phyloP scores from a whole-genome alignment of 2,329 filamentous ascomycete genomes.

The Pyrenophora seminiperda region DNA sequence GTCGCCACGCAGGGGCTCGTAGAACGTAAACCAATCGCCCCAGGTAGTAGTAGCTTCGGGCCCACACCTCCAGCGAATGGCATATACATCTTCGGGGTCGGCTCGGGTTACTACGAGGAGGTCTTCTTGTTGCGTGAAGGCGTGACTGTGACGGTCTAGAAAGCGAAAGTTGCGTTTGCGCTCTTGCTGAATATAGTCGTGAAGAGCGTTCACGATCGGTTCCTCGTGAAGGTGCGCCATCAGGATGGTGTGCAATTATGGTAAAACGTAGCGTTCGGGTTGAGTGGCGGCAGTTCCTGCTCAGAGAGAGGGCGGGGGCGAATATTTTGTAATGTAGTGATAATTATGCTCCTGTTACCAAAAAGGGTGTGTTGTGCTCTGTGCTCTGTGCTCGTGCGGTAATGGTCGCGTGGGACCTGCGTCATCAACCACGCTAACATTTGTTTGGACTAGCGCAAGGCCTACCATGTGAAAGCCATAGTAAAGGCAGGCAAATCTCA shows the following conservation, averaged over 20 bases:
- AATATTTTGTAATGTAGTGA: no score
- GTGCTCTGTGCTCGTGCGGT: background rate
- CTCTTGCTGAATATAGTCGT: conserved; percentile 19
- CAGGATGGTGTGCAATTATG: background rate
- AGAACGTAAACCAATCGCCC: conserved; percentile 14
- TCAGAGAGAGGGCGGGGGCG: no score
- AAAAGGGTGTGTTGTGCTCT: no score
- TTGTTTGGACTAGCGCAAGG: background rate
- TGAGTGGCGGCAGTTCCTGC: no score
- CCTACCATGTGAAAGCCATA: background rate
- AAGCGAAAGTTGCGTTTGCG: conserved; percentile 21
- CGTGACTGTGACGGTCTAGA: conserved; percentile 16
- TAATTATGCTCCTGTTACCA: no score
- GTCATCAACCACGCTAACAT: conserved; percentile 1
- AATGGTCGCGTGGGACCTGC: background rate
- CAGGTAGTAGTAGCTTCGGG: background rate
- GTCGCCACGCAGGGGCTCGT: background rate
- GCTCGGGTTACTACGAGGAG: conserved; percentile 14
- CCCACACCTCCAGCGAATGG: background rate
- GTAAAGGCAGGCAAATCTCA: background rate
- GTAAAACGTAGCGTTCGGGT: background rate
- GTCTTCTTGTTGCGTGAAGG: conserved; percentile 9
- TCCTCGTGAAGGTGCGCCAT: background rate
- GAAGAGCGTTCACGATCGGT: conserved; percentile 10
- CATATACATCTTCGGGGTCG: background rate